phyloP scores from a whole-genome alignment of 75 land plant species.

The Isoetes taiwanensis region DNA sequence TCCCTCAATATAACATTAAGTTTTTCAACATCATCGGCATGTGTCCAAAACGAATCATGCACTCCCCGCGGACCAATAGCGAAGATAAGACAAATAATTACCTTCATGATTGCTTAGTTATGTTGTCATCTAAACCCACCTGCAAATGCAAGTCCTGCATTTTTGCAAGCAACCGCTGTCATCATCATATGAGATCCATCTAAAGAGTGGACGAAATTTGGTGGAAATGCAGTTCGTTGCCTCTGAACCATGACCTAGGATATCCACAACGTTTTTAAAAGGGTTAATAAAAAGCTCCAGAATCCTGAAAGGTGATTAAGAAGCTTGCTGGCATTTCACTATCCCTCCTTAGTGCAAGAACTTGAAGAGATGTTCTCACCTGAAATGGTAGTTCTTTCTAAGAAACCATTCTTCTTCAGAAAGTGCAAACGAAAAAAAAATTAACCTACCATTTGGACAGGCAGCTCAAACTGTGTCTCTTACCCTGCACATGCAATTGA shows the following conservation, averaged over 20 bases:
- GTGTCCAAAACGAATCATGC: slow-evolving; percentile 96
- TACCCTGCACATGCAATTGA: no score
- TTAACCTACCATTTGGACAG: no score
- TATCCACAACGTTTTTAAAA: no score
- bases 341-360: slow-evolving; percentile 18
- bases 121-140: slow-evolving; percentile 21
- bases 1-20: slow-evolving; percentile 77
- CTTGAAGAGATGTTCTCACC: slow-evolving; percentile 26
- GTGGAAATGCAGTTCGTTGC: slow-evolving; percentile 83
- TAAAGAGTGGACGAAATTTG: slow-evolving; percentile 92
- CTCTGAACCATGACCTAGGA: slow-evolving; percentile 76
- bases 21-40: slow-evolving; percentile 80
- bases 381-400: no score
- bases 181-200: slow-evolving; percentile 99
- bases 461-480: no score
- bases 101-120: background rate
- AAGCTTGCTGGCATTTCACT: no score
- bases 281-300: no score
- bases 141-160: slow-evolving; percentile 81
- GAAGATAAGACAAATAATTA: no score
- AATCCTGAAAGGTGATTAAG: no score
- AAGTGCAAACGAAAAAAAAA: no score
- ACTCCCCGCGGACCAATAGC: no score
- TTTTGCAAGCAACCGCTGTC: slow-evolving; percentile 87
- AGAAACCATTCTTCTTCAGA: no score